Percentiles rank a stretch among this genome's conserved stretches.
These are phyloP conservation scores for Diaporthe sp. DNA, from an alignment of 2,329 filamentous ascomycete species.

Conservation along the genomic window DNA sequence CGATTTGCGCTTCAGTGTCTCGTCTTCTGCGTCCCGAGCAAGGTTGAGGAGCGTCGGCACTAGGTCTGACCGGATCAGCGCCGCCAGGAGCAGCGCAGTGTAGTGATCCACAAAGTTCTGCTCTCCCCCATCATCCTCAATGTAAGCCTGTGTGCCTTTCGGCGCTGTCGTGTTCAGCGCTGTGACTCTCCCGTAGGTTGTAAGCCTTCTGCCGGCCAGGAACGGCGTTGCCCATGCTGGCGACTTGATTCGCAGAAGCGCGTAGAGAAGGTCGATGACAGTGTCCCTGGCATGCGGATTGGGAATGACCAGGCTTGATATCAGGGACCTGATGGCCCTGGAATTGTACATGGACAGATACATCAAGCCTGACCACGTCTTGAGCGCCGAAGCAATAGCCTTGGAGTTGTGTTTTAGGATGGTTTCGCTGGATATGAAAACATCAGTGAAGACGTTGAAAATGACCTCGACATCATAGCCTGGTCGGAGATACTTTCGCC, in stretches of 20 bases:
- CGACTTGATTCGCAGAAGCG: constrained; percentile 87
- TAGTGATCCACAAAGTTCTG: constrained; percentile 95
- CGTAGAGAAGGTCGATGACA: constrained; percentile 88
- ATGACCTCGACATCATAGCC: constrained; percentile 91
- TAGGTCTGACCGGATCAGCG: constrained; percentile 86
- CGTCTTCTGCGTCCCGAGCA: constrained; percentile 76
- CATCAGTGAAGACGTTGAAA: constrained; percentile 94
- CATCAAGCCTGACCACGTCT: constrained; percentile 94
- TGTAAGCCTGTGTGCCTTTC: constrained; percentile 64
- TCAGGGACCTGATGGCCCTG: constrained; percentile 83
- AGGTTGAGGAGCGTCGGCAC: constrained; percentile 73
- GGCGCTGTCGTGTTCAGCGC: constrained; percentile 77
- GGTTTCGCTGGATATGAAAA: constrained; percentile 70
- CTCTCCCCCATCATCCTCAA: constrained; percentile 77
- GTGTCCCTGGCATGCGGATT: constrained; percentile 75
- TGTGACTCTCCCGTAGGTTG: constrained; percentile 95
- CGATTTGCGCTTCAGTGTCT: constrained; percentile 85
- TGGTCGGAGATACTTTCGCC: constrained; percentile 84
- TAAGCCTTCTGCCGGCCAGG: constrained; percentile 89
- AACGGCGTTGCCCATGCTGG: constrained; percentile 97
- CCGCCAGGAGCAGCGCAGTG: constrained; percentile 86
- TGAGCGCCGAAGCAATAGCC: constrained; percentile 91
- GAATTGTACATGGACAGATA: constrained; percentile 90
- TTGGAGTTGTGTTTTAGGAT: constrained; percentile 88
- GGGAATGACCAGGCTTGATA: constrained; percentile 73